phyloP scores from a whole-genome alignment of 2,329 filamentous ascomycete species.

The Fusarium denticulatum region DNA sequence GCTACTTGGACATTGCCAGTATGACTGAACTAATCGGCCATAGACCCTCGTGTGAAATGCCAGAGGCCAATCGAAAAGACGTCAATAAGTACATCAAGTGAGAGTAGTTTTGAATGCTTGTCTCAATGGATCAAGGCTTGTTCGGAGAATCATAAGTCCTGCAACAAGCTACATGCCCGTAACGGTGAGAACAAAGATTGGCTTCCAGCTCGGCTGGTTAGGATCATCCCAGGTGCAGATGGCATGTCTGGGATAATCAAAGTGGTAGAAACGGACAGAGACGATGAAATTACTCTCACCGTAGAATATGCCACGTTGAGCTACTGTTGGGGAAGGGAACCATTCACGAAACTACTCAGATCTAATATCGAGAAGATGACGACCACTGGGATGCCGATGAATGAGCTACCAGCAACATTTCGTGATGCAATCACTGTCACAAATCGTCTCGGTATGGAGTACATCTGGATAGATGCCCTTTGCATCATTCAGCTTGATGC shows the following conservation, averaged over 20 bases:
- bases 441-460: not conserved
- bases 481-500: not conserved
- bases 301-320: not conserved
- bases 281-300: fast-evolving
- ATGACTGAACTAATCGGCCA: not conserved
- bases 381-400: not conserved
- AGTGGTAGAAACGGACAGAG: not conserved
- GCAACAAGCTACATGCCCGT: not conserved
- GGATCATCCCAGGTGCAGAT: not conserved
- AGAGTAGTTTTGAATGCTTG: not conserved
- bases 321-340: not conserved
- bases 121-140: not conserved
- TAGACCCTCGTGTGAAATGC: not conserved
- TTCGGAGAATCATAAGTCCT: not conserved
- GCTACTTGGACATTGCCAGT: fast-evolving
- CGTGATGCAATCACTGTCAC: not conserved
- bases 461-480: constrained; percentile 6
- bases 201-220: constrained; percentile 1
- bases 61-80: not conserved
- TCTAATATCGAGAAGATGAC: not conserved
- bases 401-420: not conserved
- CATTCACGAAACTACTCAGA: not conserved
- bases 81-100: not conserved
- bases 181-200: not conserved
- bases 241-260: not conserved